Evolutionary conservation across 257 asterid genomes (phyloP).

Genomic region (Solanum arcanum): DNA sequence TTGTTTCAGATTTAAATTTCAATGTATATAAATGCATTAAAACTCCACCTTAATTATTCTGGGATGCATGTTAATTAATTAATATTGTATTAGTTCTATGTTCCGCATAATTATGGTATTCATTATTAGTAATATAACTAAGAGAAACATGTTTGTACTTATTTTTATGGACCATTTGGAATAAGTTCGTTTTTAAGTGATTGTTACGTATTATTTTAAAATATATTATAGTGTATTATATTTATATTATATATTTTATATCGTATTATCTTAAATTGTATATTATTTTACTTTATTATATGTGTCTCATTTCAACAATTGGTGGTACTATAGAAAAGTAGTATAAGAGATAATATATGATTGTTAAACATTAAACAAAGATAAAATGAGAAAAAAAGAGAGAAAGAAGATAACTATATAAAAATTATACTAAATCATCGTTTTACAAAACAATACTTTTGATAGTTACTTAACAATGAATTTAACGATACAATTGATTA

Average conservation of each 20-base stretch:
- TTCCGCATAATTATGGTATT: background rate
- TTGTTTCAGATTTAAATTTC: background rate
- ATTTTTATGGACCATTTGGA: background rate
- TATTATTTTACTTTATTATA: too few relatives aligned
- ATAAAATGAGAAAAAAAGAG: too few relatives aligned
- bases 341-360: background rate
- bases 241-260: too few relatives aligned
- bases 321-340: background rate
- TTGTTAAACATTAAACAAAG: background rate
- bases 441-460: accelerated
- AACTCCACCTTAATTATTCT: background rate
- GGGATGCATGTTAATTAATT: background rate
- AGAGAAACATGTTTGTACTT: background rate
- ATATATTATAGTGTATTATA: too few relatives aligned
- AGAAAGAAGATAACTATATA: background rate
- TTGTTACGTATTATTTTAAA: background rate
- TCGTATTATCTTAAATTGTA: too few relatives aligned
- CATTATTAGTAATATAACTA: background rate
- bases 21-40: background rate
- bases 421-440: too few relatives aligned
- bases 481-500: too few relatives aligned
- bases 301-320: background rate
- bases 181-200: background rate
- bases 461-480: too few relatives aligned
- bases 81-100: background rate